Conservation (phyloP, 1,284 basidiomycete species). For the Microbotryum saponariae region DNA sequence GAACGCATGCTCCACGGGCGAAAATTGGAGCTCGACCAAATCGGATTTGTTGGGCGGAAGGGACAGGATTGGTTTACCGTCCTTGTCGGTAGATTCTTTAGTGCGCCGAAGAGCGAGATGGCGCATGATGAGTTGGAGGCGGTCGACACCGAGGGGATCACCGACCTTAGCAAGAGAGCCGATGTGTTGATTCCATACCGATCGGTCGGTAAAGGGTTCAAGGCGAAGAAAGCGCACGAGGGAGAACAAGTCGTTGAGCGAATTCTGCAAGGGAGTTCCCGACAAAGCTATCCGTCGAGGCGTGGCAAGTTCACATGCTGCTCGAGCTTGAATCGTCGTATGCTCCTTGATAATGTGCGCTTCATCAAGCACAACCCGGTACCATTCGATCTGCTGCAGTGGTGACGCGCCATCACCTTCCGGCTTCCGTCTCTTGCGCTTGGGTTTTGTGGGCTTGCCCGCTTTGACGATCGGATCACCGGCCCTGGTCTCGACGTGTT, state of each 20-base stretch:
- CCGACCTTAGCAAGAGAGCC: conserved; percentile 84
- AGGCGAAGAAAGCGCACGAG: conserved; percentile 92
- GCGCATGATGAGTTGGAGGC: conserved; percentile 96
- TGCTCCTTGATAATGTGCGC: conserved; percentile 98
- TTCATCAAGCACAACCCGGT: conserved; percentile 93
- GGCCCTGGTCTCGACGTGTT: conserved; percentile 52
- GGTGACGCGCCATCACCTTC: conserved; percentile 52
- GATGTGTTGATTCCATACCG: conserved; percentile 85
- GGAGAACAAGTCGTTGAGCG: conserved; percentile 94
- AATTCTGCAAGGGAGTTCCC: conserved; percentile 98
- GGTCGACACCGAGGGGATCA: conserved; percentile 80
- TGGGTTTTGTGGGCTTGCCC: conserved; percentile 43
- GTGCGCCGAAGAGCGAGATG: conserved; percentile 92
- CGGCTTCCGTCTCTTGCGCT: conserved; percentile 28
- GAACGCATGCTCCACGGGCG: conserved; percentile 69
- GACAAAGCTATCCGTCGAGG: conserved; percentile 89
- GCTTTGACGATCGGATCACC: conserved; percentile 45
- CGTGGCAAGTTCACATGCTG: conserved; percentile 88
- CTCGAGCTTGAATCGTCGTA: conserved; percentile 83
- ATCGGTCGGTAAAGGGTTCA: conserved; percentile 86
- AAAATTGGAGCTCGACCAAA: conserved; percentile 75
- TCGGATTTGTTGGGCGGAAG: conserved; percentile 82
- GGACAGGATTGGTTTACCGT: conserved; percentile 75
- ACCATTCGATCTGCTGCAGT: conserved; percentile 95
- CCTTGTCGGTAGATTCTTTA: conserved; percentile 74